Percentiles rank a stretch among this genome's conserved stretches.
These are phyloP conservation scores for Pythium oligandrum DNA, from an alignment of 352 stramenopile genomes.

Conservation along the genomic window DNA sequence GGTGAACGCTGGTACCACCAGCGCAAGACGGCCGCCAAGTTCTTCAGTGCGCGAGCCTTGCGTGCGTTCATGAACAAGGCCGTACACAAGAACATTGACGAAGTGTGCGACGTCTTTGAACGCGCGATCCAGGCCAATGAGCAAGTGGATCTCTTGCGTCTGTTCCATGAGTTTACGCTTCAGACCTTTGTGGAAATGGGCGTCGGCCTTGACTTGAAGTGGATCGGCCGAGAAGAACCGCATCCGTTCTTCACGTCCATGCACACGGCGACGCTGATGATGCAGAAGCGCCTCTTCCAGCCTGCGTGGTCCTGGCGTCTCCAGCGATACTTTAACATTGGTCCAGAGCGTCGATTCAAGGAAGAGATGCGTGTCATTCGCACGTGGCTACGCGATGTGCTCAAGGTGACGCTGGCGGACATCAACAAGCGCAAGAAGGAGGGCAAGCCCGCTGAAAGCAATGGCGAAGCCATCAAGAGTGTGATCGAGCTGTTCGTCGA, in stretches of 20 bases:
- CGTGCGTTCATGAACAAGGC: not conserved
- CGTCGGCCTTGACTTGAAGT: slow-evolving; percentile 43
- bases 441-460: slow-evolving; percentile 4
- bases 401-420: slow-evolving; percentile 33
- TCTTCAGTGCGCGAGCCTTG: slow-evolving; percentile 28
- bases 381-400: slow-evolving; percentile 36
- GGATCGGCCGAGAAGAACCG: slow-evolving; percentile 26
- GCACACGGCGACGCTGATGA: slow-evolving; percentile 21
- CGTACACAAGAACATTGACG: slow-evolving; percentile 13
- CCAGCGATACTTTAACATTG: slow-evolving; percentile 39
- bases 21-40: slow-evolving; percentile 23
- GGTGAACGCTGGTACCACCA: slow-evolving; percentile 29
- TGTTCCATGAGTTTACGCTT: slow-evolving; percentile 48
- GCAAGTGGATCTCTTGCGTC: slow-evolving; percentile 18
- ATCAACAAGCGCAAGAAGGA: slow-evolving; percentile 6
- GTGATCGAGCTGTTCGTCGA: slow-evolving; percentile 10
- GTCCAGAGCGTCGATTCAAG: slow-evolving; percentile 28
- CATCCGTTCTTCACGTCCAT: slow-evolving; percentile 49
- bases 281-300: slow-evolving; percentile 38
- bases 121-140: not conserved
- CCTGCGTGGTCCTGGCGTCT: slow-evolving; percentile 52
- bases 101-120: slow-evolving; percentile 17
- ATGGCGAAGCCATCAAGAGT: slow-evolving; percentile 26
- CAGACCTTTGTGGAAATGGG: slow-evolving; percentile 54
- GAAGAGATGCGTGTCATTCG: slow-evolving; percentile 28